A percentile compares a stretch with the other conserved stretches of the same genome.
Evolutionary conservation across 805 yeast species (phyloP).

Genomic region (Lipomyces anomalus): DNA sequence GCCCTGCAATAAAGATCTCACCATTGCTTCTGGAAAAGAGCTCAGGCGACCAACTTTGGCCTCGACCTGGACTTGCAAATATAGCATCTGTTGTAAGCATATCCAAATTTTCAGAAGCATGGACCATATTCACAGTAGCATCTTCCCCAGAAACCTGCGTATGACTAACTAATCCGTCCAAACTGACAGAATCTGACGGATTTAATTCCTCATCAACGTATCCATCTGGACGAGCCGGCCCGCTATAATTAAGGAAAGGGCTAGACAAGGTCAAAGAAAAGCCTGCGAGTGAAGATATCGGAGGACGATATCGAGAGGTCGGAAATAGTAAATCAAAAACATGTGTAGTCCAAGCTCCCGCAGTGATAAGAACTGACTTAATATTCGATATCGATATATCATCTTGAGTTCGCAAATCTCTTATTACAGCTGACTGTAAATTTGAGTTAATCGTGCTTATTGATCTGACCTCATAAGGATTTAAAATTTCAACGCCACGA

Average conservation of each 20-base stretch:
- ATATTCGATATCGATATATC: conserved; percentile 5
- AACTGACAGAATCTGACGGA: too few relatives aligned
- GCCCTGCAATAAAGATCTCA: conserved; percentile 24
- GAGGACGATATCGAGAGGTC: conserved; percentile 14
- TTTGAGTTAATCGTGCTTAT: background rate
- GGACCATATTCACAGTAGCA: too few relatives aligned
- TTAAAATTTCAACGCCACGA: conserved; percentile 17
- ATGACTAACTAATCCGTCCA: too few relatives aligned
- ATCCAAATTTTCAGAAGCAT: too few relatives aligned
- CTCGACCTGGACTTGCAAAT: conserved; percentile 15
- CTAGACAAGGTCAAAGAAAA: conserved; percentile 13
- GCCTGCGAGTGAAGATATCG: conserved; percentile 19
- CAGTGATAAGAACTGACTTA: conserved; percentile 17
- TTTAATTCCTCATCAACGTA: too few relatives aligned
- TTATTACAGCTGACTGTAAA: conserved; percentile 8
- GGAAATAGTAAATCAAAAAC: conserved; percentile 18
- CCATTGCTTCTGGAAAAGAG: conserved; percentile 25
- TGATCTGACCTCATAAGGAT: conserved; percentile 15
- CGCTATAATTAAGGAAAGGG: conserved; percentile 3
- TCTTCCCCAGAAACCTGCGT: too few relatives aligned
- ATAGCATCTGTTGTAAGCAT: too few relatives aligned
- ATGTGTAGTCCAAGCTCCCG: conserved; percentile 23
- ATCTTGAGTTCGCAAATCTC: conserved; percentile 8
- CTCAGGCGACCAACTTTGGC: conserved; percentile 22
- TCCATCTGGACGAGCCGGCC: too few relatives aligned